Evolutionary conservation across 2,329 filamentous ascomycete genomes (phyloP), one percentile per base, ranked within the genome.

Genomic region (Fusarium pseudocircinatum): DNA sequence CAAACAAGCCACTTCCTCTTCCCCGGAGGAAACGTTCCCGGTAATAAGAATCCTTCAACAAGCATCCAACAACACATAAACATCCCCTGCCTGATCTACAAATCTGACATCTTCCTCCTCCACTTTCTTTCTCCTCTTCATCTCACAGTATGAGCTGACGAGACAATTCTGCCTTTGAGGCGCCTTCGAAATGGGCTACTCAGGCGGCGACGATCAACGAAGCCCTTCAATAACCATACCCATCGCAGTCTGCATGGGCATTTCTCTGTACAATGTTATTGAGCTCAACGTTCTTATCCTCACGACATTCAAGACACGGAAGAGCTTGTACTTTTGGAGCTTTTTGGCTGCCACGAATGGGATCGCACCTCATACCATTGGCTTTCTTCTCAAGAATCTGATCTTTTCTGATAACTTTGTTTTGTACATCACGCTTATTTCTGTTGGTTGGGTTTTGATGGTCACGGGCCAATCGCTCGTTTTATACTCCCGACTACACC

Each of bases 381-480:
- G 86, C 1, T 87, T 87, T 63, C 70, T 87, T 28, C 78, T 87
- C 49, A 86, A 86, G 64, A 81, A 75, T 8, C n/a, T 79, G 7
- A 37, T 58, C 12, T 47, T 67, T 15, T 46, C 66, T 2, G 42
- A 57, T 15, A 50, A 59, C 1, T 66, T 71, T 28, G 67, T 78
- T 22, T 36, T 76, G 4, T 70, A 77, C 16, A 74, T 78, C 18
- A 80, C 78, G 4, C 62, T 80, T 22, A 78, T 80, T 20, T 64
- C 79, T 24, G 52, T 78, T 26, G 79, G 79, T 4, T 82, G 81
- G 79, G 75, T 74, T 34, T 50, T 74, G 4, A 90, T 91, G 87
- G 85, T 92, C 0, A 90, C 88, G 0, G 90, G 89, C 0, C 88
- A 91, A 76, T 87, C 87, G 0, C 75, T 91, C 18, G 89, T 92